These are phyloP conservation scores for Umbelopsis isabellina DNA, from an alignment of 192 early-diverging fungal species.

Conservation along the genomic window DNA sequence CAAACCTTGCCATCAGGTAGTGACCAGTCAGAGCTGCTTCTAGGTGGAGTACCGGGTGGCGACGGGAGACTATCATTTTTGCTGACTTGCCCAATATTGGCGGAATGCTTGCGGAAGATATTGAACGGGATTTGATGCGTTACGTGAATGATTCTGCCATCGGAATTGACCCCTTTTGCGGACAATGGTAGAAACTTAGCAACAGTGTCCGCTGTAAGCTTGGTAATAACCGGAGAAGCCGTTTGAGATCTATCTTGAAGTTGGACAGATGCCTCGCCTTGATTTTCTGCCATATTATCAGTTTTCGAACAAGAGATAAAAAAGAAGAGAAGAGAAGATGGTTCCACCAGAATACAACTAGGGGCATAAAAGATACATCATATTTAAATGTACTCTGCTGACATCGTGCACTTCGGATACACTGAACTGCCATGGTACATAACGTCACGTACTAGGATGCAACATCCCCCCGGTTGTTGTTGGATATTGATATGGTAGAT, in stretches of 20 bases:
- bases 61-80: neutral
- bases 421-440: too few relatives aligned
- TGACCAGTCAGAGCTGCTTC: neutral
- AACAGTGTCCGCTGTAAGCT: conserved; percentile 32
- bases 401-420: neutral
- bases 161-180: conserved; percentile 24
- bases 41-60: conserved; percentile 1
- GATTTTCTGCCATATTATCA: neutral
- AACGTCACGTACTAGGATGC: too few relatives aligned
- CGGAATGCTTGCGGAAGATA: conserved; percentile 13
- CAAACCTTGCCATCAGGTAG: neutral
- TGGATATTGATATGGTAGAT: too few relatives aligned
- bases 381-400: conserved; percentile 9
- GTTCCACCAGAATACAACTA: neutral
- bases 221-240: neutral
- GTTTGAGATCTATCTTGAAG: too few relatives aligned
- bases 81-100: neutral
- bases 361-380: neutral
- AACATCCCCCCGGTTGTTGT: too few relatives aligned
- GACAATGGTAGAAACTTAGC: conserved; percentile 31
- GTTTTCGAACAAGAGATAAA: neutral
- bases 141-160: conserved; percentile 35
- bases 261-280: too few relatives aligned
- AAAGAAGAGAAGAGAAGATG: neutral
- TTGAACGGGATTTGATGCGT: conserved; percentile 42